Evolutionary conservation across 192 early-diverging fungal genomes (phyloP), one percentile per base, ranked within the genome.

Genomic region (Coemansia reversa): DNA sequence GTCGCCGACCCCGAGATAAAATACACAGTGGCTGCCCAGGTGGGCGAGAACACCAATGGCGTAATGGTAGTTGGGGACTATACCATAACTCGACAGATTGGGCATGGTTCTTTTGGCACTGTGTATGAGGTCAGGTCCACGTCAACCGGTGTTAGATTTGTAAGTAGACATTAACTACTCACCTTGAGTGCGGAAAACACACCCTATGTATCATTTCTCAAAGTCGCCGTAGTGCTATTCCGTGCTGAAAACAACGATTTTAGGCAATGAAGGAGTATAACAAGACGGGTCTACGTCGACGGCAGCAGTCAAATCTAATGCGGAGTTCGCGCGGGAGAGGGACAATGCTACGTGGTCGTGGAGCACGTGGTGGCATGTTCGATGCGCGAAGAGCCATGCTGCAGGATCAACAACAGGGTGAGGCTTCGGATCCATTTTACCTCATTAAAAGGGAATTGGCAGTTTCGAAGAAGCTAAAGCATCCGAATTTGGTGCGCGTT

Each of bases 261-360:
- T 65, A 62, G 60, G 96, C 96, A 18, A 88, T 97, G 55, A 98
- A 98, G 80, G 96, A 95, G 78, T 96, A 95, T 59, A 87, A 86
- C 77, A 97, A 96, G 68, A 83, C 90, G 18, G 87, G 91, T 50
- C 75, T 98, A 49, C 86, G 92, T 24, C 89, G 89, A 53, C 84
- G 85, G 50, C 84, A 85, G 58, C 84, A 86, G 76, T 78, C 85
- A 0, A 82, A 86, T 30, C 49, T 70, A 55, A 62, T 80, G 74
- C 68, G 51, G 14, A 11, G 27, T 19, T 6, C 58, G 2, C 61
- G 66, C 16, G 61, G 64, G 48, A 72, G 83, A 12, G 88, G 84
- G 14, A 86, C 83, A 59, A 86, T 84, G 51, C 73, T 71, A 24
- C 79, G 74, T 18, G 89, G 86, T 6, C 77, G 84, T 11, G 63